Conservation (phyloP, 495 filamentous ascomycete species). For the Monascus purpureus region DNA sequence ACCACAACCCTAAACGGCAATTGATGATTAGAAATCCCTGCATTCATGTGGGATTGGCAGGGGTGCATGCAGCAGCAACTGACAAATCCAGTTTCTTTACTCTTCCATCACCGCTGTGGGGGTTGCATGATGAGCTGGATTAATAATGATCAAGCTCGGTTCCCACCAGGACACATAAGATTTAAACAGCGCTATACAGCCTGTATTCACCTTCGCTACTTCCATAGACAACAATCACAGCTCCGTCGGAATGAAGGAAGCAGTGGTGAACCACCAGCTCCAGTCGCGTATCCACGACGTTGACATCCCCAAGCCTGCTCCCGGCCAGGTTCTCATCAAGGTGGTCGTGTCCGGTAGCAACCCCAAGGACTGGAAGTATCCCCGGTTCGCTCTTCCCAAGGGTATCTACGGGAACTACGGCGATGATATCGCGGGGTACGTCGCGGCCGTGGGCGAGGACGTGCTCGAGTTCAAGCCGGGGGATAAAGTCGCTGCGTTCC, state of each 20-base stretch:
- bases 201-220: too few relatives aligned
- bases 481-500: slow-evolving; percentile 61
- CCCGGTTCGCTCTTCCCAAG: slow-evolving; percentile 7
- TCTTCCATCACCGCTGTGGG: too few relatives aligned
- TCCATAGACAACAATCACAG: too few relatives aligned
- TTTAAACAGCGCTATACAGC: too few relatives aligned
- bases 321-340: slow-evolving; percentile 54
- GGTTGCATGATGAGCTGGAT: too few relatives aligned
- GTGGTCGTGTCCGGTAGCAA: slow-evolving; percentile 59
- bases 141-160: too few relatives aligned
- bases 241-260: slow-evolving; percentile 72
- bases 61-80: too few relatives aligned
- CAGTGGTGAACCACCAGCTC: slow-evolving; percentile 33
- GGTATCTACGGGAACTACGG: slow-evolving; percentile 43
- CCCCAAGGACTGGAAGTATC: slow-evolving; percentile 64
- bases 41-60: too few relatives aligned
- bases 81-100: too few relatives aligned
- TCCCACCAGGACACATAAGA: too few relatives aligned
- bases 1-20: too few relatives aligned
- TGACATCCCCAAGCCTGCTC: slow-evolving; percentile 44
- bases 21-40: too few relatives aligned
- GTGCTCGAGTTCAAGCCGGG: slow-evolving; percentile 48
- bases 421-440: slow-evolving; percentile 59
- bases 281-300: slow-evolving; percentile 47
- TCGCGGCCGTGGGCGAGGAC: slow-evolving; percentile 43